Base-by-base conservation (phyloP, 2,329 filamentous ascomycete species). In the Colletotrichum somersetense region DNA sequence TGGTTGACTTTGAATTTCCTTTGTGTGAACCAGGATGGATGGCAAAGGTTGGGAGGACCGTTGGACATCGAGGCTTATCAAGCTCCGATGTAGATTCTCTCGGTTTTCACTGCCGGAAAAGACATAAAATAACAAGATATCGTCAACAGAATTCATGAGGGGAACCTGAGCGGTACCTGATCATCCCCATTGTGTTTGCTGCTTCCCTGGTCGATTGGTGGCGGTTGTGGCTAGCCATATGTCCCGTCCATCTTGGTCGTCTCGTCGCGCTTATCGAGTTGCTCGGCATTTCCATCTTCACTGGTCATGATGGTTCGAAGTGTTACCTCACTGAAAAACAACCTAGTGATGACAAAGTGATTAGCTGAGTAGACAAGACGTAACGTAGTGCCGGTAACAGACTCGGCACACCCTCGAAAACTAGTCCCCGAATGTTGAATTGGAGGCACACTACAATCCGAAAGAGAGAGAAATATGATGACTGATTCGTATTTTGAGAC, bases 391-490 rank as follows among this genome's bases (percentile, higher is more conserved):
- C 12, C 23, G 18, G 48, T 11, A 50, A 14, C 48, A 30, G 48
- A 18, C 5, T 52, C 2, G 14, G 1, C 48, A 16, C 12, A 4
- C 14, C 0, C 7, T 6, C 23, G 5, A 48, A 5, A 23, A n/a
- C 46, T 23, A 2, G 1, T 2, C 1, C 8, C 10, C 7, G 12
- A 23, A 48, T 6, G 12, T 16, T 16, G 48, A 11, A 7, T 3
- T 52, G 14, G 18, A 30, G 7, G 0, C 3, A 5, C 48, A 18
- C 5, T 30, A 2, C 48, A 30, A n/a, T 8, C 1, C 48, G 6
- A 3, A 8, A 7, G 12, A n/a, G 3, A 16, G 2, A 26, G 1
- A 5, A 12, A 48, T 3, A 8, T 20, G 5, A 5, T 12, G 1
- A 7, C 12, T 5, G 0, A 5, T 48, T 2, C 4, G 11, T 8